phyloP scores from a whole-genome alignment of 208 protist species.

The Acanthamoeba triangularis region DNA sequence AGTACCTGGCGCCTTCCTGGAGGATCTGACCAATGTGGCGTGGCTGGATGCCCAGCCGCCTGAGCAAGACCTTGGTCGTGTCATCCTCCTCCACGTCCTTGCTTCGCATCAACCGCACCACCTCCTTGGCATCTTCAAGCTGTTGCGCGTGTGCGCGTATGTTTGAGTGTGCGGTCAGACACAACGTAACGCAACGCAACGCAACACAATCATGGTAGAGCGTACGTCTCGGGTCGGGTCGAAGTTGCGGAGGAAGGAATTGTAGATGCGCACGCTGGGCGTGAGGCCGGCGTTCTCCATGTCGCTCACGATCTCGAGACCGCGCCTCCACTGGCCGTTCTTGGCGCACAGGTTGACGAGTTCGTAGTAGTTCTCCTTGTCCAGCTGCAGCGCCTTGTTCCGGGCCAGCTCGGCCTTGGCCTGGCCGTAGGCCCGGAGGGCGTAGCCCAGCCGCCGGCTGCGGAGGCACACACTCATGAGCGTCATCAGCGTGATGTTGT shows the following conservation, averaged over 20 bases:
- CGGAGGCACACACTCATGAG: background rate
- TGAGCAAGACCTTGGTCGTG: background rate
- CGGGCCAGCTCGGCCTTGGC: background rate
- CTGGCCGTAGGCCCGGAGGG: background rate
- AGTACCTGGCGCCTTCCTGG: background rate
- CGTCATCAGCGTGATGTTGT: conserved; percentile 25
- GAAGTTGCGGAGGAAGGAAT: conserved; percentile 51
- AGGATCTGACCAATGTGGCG: background rate
- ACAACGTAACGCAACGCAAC: too few species aligned
- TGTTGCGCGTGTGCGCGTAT: background rate
- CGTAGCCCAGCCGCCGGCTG: background rate
- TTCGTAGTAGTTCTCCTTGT: conserved; percentile 62
- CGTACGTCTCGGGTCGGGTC: background rate
- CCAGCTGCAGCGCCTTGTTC: background rate
- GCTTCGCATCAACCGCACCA: background rate
- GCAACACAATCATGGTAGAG: background rate
- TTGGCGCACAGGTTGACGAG: conserved; percentile 43
- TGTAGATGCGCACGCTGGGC: conserved; percentile 33
- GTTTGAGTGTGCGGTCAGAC: too few species aligned
- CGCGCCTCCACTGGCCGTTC: conserved; percentile 31
- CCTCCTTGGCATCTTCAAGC: conserved; percentile 1
- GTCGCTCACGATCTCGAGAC: background rate
- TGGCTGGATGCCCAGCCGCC: conserved; percentile 12
- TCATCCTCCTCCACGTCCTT: background rate
- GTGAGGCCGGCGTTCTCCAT: conserved; percentile 23